Evolutionary conservation across 805 yeast genomes (phyloP).

Genomic region (Osmozyma mogii): DNA sequence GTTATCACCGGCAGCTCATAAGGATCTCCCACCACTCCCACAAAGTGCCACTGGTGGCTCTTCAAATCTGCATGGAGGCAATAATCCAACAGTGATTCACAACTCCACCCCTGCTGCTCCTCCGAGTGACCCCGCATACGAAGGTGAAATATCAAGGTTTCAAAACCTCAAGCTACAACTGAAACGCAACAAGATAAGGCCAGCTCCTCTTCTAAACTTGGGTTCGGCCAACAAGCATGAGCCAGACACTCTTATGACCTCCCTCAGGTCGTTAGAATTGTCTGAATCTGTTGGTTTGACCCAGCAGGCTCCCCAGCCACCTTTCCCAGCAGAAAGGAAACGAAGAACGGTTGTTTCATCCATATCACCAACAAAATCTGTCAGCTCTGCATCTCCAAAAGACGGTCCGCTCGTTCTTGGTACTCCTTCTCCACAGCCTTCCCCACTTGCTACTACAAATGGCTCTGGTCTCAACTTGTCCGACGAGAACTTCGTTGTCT

Average conservation of each 20-base stretch:
- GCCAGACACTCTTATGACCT: conserved; percentile 5
- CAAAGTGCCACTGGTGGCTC: too few relatives aligned
- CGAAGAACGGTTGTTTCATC: background rate
- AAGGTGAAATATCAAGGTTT: conserved; percentile 5
- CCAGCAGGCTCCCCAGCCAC: conserved; percentile 3
- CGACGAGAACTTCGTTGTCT: conserved; percentile 59
- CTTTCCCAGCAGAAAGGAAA: background rate
- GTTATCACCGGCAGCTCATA: too few relatives aligned
- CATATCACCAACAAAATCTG: conserved; percentile 3
- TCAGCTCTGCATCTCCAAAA: background rate
- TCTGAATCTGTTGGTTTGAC: background rate
- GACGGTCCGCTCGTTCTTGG: conserved; percentile 5
- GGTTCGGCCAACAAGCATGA: conserved; percentile 3
- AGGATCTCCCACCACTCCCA: too few relatives aligned
- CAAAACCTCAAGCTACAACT: conserved; percentile 12
- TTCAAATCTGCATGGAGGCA: too few relatives aligned
- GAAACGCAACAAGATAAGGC: conserved; percentile 17
- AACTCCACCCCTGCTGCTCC: conserved; percentile 1
- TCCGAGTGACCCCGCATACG: conserved; percentile 1
- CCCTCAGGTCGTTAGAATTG: conserved; percentile 6
- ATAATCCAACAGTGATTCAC: too few relatives aligned
- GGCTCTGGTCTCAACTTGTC: conserved; percentile 20
- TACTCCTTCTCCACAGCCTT: too few relatives aligned
- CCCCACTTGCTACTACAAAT: conserved; percentile 29
- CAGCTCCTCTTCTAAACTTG: conserved; percentile 24